These are phyloP conservation scores for Ogataea degrootiae DNA, from an alignment of 805 yeast species.

Conservation along the genomic window DNA sequence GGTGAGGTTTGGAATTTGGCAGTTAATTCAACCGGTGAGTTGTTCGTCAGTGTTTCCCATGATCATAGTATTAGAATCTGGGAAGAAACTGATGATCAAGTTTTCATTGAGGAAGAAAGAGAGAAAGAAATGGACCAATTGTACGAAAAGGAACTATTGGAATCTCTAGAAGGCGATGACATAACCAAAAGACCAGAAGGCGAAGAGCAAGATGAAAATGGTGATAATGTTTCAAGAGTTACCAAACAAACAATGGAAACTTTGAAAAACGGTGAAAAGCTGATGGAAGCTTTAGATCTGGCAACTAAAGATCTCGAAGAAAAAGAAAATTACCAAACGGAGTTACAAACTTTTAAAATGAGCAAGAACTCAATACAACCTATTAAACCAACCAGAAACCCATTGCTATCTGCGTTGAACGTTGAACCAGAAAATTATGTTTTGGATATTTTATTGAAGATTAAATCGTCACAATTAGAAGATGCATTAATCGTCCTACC, in stretches of 20 bases:
- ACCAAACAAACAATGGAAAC: slow-evolving; percentile 85
- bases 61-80: slow-evolving; percentile 93
- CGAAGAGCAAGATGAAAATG: slow-evolving; percentile 36
- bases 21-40: slow-evolving; percentile 65
- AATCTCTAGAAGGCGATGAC: slow-evolving; percentile 59
- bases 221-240: slow-evolving; percentile 59
- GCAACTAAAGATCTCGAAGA: slow-evolving; percentile 68
- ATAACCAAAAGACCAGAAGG: slow-evolving; percentile 30
- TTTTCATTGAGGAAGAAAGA: slow-evolving; percentile 94
- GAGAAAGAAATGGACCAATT: slow-evolving; percentile 93
- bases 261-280: slow-evolving; percentile 87
- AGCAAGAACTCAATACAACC: slow-evolving; percentile 47
- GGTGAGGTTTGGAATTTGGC: slow-evolving; percentile 92
- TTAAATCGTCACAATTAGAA: slow-evolving; percentile 81
- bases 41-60: slow-evolving; percentile 80
- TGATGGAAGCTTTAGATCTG: slow-evolving; percentile 87
- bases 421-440: slow-evolving; percentile 76
- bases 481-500: slow-evolving; percentile 92
- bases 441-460: slow-evolving; percentile 61
- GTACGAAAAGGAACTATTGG: slow-evolving; percentile 76
- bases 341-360: slow-evolving; percentile 31
- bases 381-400: slow-evolving; percentile 55
- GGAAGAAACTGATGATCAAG: slow-evolving; percentile 90
- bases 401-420: slow-evolving; percentile 69
- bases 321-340: slow-evolving; percentile 43